Conservation (phyloP, 805 yeast genomes). For the Monosporozyma unispora region DNA sequence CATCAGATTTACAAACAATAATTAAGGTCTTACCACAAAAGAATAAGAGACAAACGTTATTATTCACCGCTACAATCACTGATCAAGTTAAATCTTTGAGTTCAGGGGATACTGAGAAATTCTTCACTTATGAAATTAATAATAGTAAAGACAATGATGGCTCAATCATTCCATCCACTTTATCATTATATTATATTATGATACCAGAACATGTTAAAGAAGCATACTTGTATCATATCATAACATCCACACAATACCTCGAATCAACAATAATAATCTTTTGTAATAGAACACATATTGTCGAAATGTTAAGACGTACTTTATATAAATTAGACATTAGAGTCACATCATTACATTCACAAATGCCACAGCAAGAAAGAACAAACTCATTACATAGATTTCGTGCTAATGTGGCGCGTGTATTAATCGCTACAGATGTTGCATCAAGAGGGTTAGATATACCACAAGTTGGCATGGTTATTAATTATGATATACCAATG, state of each 20-base stretch:
- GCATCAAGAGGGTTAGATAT: slow-evolving; percentile 97
- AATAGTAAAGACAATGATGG: slow-evolving; percentile 19
- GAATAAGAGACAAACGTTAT: slow-evolving; percentile 68
- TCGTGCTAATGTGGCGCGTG: slow-evolving; percentile 89
- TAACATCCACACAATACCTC: slow-evolving; percentile 52
- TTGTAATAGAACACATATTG: slow-evolving; percentile 84
- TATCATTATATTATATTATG: slow-evolving; percentile 57
- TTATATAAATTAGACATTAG: slow-evolving; percentile 64
- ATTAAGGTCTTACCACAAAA: slow-evolving; percentile 64
- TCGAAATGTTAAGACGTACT: slow-evolving; percentile 77
- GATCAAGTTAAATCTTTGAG: slow-evolving; percentile 79
- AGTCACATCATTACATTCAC: slow-evolving; percentile 87
- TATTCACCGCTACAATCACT: slow-evolving; percentile 94
- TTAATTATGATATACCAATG: slow-evolving; percentile 89
- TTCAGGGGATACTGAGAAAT: slow-evolving; percentile 16
- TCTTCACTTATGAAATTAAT: slow-evolving; percentile 33
- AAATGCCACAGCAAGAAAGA: slow-evolving; percentile 88
- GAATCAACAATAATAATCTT: slow-evolving; percentile 74
- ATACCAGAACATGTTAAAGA: slow-evolving; percentile 87
- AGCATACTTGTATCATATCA: slow-evolving; percentile 65
- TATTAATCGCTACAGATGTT: slow-evolving; percentile 90
- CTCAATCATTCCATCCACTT: slow-evolving; percentile 67
- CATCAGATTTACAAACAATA: slow-evolving; percentile 67
- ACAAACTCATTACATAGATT: slow-evolving; percentile 86
- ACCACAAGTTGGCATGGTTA: slow-evolving; percentile 81